Base-by-base conservation (phyloP, 495 filamentous ascomycete species). In the Xylaria cubensis region DNA sequence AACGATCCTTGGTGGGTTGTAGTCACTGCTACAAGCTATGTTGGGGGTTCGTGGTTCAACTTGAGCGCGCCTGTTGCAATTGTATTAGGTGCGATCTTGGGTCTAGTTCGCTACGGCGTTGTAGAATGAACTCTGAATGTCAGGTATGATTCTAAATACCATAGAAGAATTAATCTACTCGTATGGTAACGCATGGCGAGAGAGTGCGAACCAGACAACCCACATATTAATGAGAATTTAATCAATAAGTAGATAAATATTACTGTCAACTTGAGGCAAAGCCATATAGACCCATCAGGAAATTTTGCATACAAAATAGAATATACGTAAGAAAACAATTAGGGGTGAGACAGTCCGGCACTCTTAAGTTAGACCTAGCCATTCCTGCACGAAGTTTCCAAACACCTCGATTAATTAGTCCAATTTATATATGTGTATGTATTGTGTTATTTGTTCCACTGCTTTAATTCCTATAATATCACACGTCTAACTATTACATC, bases 1-100 rank as follows among this genome's bases (percentile, higher is more conserved):
- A 82, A 84, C 53, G 91, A 93, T 74, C 88, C 91, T n/a, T 93
- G 90, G 92, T 93, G 91, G 92, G 87, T 92, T 48, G 91, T 92
- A 12, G 84, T 92, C 36, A 84, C 90, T 1, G 87, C 89, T 8
- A 84, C 89, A 9, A 88, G 86, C 21, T 94, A 88, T 82, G 88
- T 88, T 0, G 87, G 84, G n/a, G 87, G 86, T 39, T 82, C 84
- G 26, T 92, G 89, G 85, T 93, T 92, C 78, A 77, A 79, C 4
- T 74, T 93, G 0, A 83, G 82, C 9, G 86, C 91, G 0, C 87
- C 91, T 0, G 62, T 84, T n/a, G 88, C 90, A 1, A 93, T 94
- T 77, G 19, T 92, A 0, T 53, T 89, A 17, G 92, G 92, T n/a
- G 91, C 85, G 9, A 78, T 89, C 9, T 78, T 92, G 73, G 92